phyloP scores from a whole-genome alignment of 768 basidiomycete genomes.

The Lactarius sp. region DNA sequence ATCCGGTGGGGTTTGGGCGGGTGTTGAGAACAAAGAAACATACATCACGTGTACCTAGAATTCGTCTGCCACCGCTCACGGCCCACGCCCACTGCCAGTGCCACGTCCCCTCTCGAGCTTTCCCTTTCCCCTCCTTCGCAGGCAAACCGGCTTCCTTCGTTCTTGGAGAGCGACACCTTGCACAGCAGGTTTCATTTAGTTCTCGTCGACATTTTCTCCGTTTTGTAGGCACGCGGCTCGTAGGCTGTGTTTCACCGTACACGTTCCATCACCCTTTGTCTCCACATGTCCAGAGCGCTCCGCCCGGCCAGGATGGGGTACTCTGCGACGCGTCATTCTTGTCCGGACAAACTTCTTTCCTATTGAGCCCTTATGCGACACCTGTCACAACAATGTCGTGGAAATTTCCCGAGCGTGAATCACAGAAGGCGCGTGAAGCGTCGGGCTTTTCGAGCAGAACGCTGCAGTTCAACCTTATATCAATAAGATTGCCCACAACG shows the following conservation, averaged over 20 bases:
- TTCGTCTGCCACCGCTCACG: no score
- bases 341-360: conserved; percentile 66
- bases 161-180: conserved; percentile 3
- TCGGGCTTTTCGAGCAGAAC: conserved; percentile 45
- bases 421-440: conserved; percentile 37
- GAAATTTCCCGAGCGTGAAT: conserved; percentile 44
- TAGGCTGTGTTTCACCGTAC: neutral
- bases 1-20: neutral
- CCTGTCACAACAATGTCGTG: conserved; percentile 53
- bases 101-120: neutral
- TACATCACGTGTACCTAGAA: conserved; percentile 4
- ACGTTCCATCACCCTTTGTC: conserved; percentile 2
- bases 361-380: conserved; percentile 44
- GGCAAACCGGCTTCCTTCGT: neutral
- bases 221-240: conserved; percentile 1
- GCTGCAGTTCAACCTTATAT: conserved; percentile 36
- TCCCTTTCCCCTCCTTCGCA: neutral
- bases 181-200: neutral
- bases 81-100: no score
- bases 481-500: conserved; percentile 47
- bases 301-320: conserved; percentile 22
- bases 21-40: neutral
- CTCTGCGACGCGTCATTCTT: conserved; percentile 36
- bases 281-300: conserved; percentile 9
- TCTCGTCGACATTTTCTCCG: neutral